Conservation (phyloP, 345 rosid species). For the Chamaenerion angustifolium region DNA sequence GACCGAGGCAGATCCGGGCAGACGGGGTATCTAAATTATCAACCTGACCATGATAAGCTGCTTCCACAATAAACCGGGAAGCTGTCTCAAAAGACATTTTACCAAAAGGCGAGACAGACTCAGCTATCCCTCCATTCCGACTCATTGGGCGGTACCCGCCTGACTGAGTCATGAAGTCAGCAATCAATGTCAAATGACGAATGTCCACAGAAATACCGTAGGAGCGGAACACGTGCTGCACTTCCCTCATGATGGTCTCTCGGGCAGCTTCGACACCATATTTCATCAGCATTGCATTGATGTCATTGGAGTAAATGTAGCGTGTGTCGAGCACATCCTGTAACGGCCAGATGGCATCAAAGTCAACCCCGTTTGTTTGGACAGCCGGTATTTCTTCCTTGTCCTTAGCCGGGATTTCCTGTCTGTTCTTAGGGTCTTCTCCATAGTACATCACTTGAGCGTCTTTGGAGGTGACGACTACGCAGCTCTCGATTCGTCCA, state of each 20-base stretch:
- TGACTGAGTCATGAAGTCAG: conserved; percentile 81
- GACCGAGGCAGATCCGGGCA: conserved; percentile 78
- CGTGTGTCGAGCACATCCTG: conserved; percentile 64
- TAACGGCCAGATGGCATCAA: conserved; percentile 46
- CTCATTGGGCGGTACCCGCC: conserved; percentile 89
- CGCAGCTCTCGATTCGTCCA: conserved; percentile 58
- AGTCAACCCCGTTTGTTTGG: conserved; percentile 65
- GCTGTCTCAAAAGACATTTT: conserved; percentile 96
- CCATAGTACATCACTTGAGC: conserved; percentile 75
- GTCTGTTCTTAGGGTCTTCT: conserved; percentile 53
- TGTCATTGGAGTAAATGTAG: conserved; percentile 66
- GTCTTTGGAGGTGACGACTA: conserved; percentile 33
- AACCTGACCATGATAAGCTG: conserved; percentile 52
- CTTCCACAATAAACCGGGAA: conserved; percentile 79
- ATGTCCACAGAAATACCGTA: conserved; percentile 68
- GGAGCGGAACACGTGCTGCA: conserved; percentile 65
- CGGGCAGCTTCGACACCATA: conserved; percentile 97
- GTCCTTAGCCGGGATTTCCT: conserved; percentile 28
- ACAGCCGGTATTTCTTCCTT: conserved; percentile 54
- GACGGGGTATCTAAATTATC: conserved; percentile 78
- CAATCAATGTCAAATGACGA: conserved; percentile 69
- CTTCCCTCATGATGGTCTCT: conserved; percentile 74
- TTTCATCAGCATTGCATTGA: conserved; percentile 59
- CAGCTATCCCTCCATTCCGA: conserved; percentile 78
- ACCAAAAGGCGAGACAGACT: conserved; percentile 62